Evolutionary conservation across 805 yeast species (phyloP).

Genomic region (Saccharomycopsis selenospora): DNA sequence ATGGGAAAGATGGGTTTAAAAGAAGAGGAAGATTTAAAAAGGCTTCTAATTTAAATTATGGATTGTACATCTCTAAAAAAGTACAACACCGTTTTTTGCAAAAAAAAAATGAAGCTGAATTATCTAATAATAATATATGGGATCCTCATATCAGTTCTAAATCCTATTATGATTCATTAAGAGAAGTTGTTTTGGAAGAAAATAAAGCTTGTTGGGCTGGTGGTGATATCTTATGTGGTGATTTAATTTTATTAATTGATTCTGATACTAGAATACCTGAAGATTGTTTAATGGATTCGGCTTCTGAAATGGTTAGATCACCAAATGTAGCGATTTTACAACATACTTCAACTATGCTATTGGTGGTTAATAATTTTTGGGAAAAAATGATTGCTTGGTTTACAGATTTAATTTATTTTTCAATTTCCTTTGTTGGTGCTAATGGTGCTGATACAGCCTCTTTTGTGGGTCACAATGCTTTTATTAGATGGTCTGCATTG

Average conservation of each 20-base stretch:
- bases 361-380: not conserved
- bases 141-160: no score
- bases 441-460: slow-evolving; percentile 2
- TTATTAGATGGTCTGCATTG: slow-evolving; percentile 2
- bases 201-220: not conserved
- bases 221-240: slow-evolving; percentile 1
- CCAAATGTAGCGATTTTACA: not conserved
- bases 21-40: slow-evolving; percentile 1
- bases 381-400: slow-evolving; percentile 2
- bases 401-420: not conserved
- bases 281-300: not conserved
- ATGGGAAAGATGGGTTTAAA: not conserved
- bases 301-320: not conserved
- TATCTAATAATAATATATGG: not conserved
- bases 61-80: not conserved
- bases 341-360: not conserved
- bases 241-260: not conserved
- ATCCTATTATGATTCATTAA: not conserved
- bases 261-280: slow-evolving; percentile 1
- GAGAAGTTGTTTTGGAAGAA: not conserved
- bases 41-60: not conserved
- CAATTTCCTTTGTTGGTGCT: slow-evolving; percentile 1
- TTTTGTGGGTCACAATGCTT: slow-evolving; percentile 1
- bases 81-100: not conserved
- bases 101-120: not conserved